Conservation (phyloP, 2,329 filamentous ascomycete species). For the Acrodontium crateriforme region DNA sequence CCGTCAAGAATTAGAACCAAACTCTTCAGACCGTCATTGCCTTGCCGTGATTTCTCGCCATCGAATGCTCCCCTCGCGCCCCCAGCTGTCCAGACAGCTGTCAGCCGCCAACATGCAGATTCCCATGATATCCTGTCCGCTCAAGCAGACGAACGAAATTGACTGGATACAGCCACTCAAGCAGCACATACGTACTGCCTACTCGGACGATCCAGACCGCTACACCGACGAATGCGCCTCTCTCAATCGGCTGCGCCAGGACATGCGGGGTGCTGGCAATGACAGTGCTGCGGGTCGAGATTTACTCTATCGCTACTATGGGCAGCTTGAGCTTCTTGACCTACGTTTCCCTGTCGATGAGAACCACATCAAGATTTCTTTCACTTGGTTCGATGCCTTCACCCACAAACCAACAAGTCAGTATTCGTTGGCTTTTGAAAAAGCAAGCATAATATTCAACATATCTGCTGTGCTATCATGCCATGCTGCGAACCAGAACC, state of each 20-base stretch:
- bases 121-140: constrained; percentile 87
- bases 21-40: constrained; percentile 26
- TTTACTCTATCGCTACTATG: constrained; percentile 92
- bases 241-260: constrained; percentile 87
- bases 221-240: constrained; percentile 93
- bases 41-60: constrained; percentile 19
- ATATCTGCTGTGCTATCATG: constrained; percentile 94
- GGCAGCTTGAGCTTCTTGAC: constrained; percentile 87
- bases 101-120: constrained; percentile 56
- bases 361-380: constrained; percentile 97
- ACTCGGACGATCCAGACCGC: constrained; percentile 91
- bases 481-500: constrained; percentile 84
- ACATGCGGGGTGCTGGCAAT: constrained; percentile 94
- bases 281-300: constrained; percentile 90
- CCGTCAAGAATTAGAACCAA: constrained; percentile 9
- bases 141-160: constrained; percentile 92
- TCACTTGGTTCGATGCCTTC: constrained; percentile 99
- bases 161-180: constrained; percentile 93
- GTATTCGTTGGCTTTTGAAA: constrained; percentile 93
- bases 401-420: constrained; percentile 95
- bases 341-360: constrained; percentile 94
- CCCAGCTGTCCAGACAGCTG: constrained; percentile 19
- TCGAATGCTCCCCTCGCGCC: constrained; percentile 11
- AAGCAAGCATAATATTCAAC: constrained; percentile 98
- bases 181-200: constrained; percentile 80